These are phyloP conservation scores for Trichosporon asahii DNA, from an alignment of 1,284 basidiomycete species.

Conservation along the genomic window DNA sequence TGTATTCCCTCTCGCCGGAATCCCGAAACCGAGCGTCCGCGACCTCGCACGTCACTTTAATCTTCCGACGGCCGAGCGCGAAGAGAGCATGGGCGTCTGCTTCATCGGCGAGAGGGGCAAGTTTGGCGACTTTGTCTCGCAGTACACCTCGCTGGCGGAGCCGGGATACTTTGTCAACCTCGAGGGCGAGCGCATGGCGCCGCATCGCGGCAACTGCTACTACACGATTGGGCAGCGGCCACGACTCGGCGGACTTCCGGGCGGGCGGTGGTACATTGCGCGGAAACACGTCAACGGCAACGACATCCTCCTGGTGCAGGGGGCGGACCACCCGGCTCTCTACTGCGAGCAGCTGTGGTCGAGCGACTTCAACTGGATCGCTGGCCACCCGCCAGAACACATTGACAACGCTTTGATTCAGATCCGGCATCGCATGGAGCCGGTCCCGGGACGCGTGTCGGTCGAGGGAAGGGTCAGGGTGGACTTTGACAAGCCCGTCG, in stretches of 20 bases:
- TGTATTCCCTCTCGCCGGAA: conserved; percentile 71
- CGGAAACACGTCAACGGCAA: conserved; percentile 64
- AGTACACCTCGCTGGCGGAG: conserved; percentile 70
- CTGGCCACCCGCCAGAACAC: conserved; percentile 57
- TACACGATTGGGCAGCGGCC: conserved; percentile 83
- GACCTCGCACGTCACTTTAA: conserved; percentile 65
- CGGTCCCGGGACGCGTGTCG: conserved; percentile 51
- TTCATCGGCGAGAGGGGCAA: conserved; percentile 80
- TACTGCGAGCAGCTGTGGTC: conserved; percentile 57
- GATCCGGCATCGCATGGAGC: conserved; percentile 67
- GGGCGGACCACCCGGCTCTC: conserved; percentile 64
- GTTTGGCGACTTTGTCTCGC: conserved; percentile 71
- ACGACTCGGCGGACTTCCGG: conserved; percentile 61
- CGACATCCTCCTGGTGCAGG: conserved; percentile 70
- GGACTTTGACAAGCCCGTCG: conserved; percentile 60
- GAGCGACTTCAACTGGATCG: conserved; percentile 68
- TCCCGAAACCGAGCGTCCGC: conserved; percentile 70
- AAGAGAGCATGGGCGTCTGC: conserved; percentile 95
- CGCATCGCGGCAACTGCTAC: conserved; percentile 77
- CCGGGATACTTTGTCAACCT: conserved; percentile 61
- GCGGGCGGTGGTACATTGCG: conserved; percentile 68
- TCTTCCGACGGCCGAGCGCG: conserved; percentile 72
- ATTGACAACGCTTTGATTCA: conserved; percentile 60
- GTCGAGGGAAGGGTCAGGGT: conserved; percentile 28
- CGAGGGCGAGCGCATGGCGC: conserved; percentile 59